A percentile compares a stretch with the other conserved stretches of the same genome.
These are phyloP conservation scores for Dactylellina haptotyla DNA, from an alignment of 2,329 filamentous ascomycete species.

Conservation along the genomic window DNA sequence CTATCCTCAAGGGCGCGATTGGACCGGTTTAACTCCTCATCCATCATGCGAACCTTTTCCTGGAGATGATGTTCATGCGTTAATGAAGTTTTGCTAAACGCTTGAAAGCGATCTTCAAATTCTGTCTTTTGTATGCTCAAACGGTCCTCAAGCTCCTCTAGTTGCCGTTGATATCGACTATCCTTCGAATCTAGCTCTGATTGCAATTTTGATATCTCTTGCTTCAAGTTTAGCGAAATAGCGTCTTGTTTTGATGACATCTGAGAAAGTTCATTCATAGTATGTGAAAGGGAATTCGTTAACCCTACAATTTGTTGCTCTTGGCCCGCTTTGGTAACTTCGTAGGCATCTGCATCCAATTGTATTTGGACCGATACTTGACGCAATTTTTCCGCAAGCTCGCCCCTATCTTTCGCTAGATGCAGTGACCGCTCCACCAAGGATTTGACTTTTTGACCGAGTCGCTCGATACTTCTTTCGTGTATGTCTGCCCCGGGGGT, in stretches of 20 bases:
- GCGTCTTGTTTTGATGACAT: conserved; percentile 42
- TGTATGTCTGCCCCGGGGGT: neutral
- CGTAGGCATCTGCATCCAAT: conserved; percentile 25
- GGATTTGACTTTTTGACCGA: conserved; percentile 5
- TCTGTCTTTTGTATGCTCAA: conserved; percentile 1
- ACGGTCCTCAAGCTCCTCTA: conserved; percentile 9
- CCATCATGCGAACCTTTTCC: conserved; percentile 3
- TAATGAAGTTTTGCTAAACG: neutral
- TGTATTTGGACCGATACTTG: conserved; percentile 21
- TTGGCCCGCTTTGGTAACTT: conserved; percentile 26
- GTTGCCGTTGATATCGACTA: neutral
- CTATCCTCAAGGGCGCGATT: conserved; percentile 17
- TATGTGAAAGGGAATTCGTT: conserved; percentile 44
- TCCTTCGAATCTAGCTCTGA: conserved; percentile 23
- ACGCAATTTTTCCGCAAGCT: conserved; percentile 13
- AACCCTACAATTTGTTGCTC: conserved; percentile 47
- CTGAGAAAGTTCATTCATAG: conserved; percentile 44
- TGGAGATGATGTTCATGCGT: conserved; percentile 19
- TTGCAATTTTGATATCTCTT: conserved; percentile 27
- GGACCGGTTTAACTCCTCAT: conserved; percentile 8
- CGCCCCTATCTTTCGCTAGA: conserved; percentile 7
- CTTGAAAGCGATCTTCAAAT: conserved; percentile 19
- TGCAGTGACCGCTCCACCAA: conserved; percentile 14
- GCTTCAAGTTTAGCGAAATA: conserved; percentile 19
- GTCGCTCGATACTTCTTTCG: neutral